phyloP scores from a whole-genome alignment of 768 basidiomycete species.

The Saitozyma podzolica region DNA sequence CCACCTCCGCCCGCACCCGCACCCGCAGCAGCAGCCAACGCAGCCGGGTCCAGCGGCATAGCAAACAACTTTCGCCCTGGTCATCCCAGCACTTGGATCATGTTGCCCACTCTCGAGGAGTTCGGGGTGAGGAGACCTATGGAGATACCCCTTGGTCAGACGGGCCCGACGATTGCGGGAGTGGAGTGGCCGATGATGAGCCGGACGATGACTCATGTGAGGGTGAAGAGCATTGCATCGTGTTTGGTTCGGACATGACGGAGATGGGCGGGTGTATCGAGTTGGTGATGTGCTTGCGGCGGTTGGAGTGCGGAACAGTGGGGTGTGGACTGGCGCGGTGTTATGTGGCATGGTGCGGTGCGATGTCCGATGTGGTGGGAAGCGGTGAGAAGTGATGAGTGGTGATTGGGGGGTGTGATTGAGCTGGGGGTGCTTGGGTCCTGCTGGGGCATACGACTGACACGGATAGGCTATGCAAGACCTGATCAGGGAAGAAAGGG shows the following conservation, averaged over 20 bases:
- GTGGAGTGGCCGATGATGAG: constrained; percentile 48
- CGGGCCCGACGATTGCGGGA: constrained; percentile 20
- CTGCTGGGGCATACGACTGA: not conserved
- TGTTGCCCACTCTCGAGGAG: constrained; percentile 35
- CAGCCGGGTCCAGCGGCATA: too few relatives aligned
- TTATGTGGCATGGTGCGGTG: too few relatives aligned
- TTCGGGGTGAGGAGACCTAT: constrained; percentile 44
- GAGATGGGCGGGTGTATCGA: too few relatives aligned
- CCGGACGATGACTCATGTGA: constrained; percentile 45
- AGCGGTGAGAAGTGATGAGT: not conserved
- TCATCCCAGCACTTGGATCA: constrained; percentile 18
- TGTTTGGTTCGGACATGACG: too few relatives aligned
- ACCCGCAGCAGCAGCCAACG: too few relatives aligned
- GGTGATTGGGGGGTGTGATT: too few relatives aligned
- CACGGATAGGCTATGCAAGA: constrained; percentile 23
- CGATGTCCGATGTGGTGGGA: too few relatives aligned
- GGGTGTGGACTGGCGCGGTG: too few relatives aligned
- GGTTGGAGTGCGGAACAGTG: too few relatives aligned
- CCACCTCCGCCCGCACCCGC: too few relatives aligned
- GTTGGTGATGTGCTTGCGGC: too few relatives aligned
- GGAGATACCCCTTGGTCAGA: constrained; percentile 19
- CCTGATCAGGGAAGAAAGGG: constrained; percentile 32
- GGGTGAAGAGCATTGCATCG: constrained; percentile 7
- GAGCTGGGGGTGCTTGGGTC: too few relatives aligned
- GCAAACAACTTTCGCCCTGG: not conserved